Base-by-base conservation (phyloP, 2,329 filamentous ascomycete species). In the Tolypocladium nubicola region DNA sequence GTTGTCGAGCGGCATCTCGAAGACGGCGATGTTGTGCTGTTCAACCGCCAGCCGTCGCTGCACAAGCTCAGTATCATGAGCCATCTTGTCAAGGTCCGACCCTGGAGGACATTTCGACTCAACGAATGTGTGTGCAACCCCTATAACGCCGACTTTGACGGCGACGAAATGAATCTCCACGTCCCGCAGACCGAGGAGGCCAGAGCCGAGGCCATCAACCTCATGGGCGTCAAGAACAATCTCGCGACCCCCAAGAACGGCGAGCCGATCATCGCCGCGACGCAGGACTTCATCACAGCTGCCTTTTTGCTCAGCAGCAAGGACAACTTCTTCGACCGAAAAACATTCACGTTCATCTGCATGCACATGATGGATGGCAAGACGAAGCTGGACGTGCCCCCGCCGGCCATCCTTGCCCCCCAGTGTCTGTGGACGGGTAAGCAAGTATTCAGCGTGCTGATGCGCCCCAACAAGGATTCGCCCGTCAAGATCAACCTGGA, bases 11-110 rank as follows among this genome's bases (percentile, higher is more conserved):
- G 94, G 37, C 94, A 99, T 75, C 80, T 99, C 1, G 90, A 96
- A 69, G 93, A 99, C 67, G 89, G 90, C 53, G 94, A 99, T 70
- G 88, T 97, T 63, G 93, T 97, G 1, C 83, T 99, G 0, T 99
- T 99, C 81, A 99, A 99, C 69, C 90, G 94, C 60, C 94, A 99
- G 68, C 94, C 94, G 0, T 99, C 94, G 1, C 82, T 99, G 10
- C 94, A 99, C 79, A 99, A 97, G 72, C 87, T 99, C 62, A 96
- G 90, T 85, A 99, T 99, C 71, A 91, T 99, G 75, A 93, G 89
- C 68, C 94, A 99, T 76, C 85, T 88, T 67, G 94, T 88, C 65
- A 97, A 97, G 72, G 85, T 99, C 53, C 85, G 94, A 54, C 94
- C 93, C 0, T 96, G 94, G 86, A 86, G 92, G 71, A 99, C 94